Evolutionary conservation across 1,284 basidiomycete species (phyloP), one percentile per base, ranked within the genome.

Genomic region (Microbotryum scabiosae): DNA sequence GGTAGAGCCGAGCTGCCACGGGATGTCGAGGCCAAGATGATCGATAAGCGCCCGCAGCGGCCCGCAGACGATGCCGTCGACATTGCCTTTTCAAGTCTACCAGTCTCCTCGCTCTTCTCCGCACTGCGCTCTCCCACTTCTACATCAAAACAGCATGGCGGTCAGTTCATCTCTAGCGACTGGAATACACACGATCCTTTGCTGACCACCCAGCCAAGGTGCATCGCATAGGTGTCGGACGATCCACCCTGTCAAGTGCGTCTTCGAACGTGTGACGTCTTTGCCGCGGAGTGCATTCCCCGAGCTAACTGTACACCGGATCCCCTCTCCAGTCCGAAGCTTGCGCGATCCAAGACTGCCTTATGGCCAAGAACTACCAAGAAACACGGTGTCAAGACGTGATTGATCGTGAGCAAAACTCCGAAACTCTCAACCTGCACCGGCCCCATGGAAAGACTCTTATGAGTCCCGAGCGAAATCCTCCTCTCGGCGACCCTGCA

Each of bases 321-420:
- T 2, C 50, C 23, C 28, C 28, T 5, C 44, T 45, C 3, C 54
- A 65, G 66, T 41, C 64, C 1, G 64, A 66, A 54, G 66, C 64
- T 0, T 68, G 66, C 56, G 51, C 62, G n/a, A 67, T 67, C 18
- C 66, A 67, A 25, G 52, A 54, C 36, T 60, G 58, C 46, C 48
- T 60, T 5, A 60, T 43, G 36, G 44, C 32, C 36, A 51, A 44
- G 4, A 23, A 43, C 21, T 60, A 55, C 53, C 58, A 60, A 23
- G 58, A 60, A 43, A n/a, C 28, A 4, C 14, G 21, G 1, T 60
- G 58, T 45, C 8, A 28, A 32, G 36, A 44, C 32, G 47, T n/a
- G 7, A 60, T 60, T 23, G 58, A 60, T 43, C 8, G 8, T 6
- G 14, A 32, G 30, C 16, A 4, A 5, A 12, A 41, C 16, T 12